Evolutionary conservation across 805 yeast genomes (phyloP).

Genomic region (Teunomyces panamensis): DNA sequence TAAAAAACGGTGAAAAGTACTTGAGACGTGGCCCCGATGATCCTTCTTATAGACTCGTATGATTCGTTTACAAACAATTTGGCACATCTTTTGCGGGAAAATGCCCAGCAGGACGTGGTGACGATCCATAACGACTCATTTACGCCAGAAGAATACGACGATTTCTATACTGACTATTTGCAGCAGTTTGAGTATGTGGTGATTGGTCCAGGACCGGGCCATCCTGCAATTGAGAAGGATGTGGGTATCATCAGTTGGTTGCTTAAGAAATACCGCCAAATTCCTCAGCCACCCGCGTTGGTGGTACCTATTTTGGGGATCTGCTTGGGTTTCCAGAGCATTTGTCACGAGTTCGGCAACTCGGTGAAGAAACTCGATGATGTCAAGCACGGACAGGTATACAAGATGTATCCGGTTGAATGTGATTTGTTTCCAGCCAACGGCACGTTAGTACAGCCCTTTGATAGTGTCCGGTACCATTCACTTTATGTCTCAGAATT

Average conservation of each 20-base stretch:
- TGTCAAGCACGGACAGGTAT: conserved; percentile 86
- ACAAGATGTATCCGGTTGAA: conserved; percentile 44
- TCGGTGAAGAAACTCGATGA: conserved; percentile 48
- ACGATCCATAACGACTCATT: conserved; percentile 65
- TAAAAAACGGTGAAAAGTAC: neutral
- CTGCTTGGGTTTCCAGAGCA: conserved; percentile 87
- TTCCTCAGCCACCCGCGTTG: conserved; percentile 4
- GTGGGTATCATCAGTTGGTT: conserved; percentile 74
- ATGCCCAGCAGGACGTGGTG: conserved; percentile 48
- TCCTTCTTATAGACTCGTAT: conserved; percentile 84
- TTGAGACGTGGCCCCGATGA: conserved; percentile 26
- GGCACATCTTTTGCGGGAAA: conserved; percentile 53
- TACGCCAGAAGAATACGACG: conserved; percentile 23
- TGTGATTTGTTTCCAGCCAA: conserved; percentile 10
- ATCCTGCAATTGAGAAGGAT: conserved; percentile 62
- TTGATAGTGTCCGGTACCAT: conserved; percentile 83
- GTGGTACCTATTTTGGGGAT: conserved; percentile 77
- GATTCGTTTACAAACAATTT: conserved; percentile 93
- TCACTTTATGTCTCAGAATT: conserved; percentile 59
- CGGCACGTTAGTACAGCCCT: conserved; percentile 27
- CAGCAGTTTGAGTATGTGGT: conserved; percentile 68
- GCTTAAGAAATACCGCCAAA: conserved; percentile 18
- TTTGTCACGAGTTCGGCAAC: conserved; percentile 64
- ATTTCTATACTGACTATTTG: conserved; percentile 41
- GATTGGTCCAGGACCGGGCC: conserved; percentile 98